phyloP scores from a whole-genome alignment of 2,329 filamentous ascomycete genomes.

The Cryphonectria radicalis region DNA sequence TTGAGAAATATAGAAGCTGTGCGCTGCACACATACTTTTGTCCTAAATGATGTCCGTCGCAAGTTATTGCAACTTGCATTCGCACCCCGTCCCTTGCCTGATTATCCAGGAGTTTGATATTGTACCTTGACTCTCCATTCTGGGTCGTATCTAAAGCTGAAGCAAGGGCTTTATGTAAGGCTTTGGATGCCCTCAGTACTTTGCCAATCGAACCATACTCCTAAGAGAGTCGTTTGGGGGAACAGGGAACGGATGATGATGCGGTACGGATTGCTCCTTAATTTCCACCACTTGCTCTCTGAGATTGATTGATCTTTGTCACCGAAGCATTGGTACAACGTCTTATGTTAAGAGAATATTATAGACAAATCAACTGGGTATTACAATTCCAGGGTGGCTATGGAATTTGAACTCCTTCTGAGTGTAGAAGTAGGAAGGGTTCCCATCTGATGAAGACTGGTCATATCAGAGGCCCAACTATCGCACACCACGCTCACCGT shows the following conservation, averaged over 20 bases:
- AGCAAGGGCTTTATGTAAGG: constrained; percentile 19
- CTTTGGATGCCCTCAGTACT: constrained; percentile 18
- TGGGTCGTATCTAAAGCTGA: not conserved
- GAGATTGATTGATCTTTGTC: not conserved
- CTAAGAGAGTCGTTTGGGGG: not conserved
- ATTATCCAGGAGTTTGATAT: constrained; percentile 20
- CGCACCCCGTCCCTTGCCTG: not conserved
- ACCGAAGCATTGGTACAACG: not conserved
- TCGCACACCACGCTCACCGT: not conserved
- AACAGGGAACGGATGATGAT: not conserved
- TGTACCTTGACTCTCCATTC: not conserved
- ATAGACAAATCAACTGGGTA: not conserved
- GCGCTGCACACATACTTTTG: not conserved
- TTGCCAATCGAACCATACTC: constrained; percentile 13
- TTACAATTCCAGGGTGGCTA: not conserved
- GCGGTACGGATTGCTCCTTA: not conserved
- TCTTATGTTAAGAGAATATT: not conserved
- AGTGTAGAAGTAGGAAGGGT: not conserved
- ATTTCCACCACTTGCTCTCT: constrained; percentile 8
- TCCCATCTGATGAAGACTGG: not conserved
- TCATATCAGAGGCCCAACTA: not conserved
- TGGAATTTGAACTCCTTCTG: not conserved
- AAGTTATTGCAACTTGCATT: constrained; percentile 20
- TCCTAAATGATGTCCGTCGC: not conserved
- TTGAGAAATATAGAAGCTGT: not conserved